Evolutionary conservation across 768 basidiomycete species (phyloP), one percentile per base, ranked within the genome.

Genomic region (Thelephora ganbajun): DNA sequence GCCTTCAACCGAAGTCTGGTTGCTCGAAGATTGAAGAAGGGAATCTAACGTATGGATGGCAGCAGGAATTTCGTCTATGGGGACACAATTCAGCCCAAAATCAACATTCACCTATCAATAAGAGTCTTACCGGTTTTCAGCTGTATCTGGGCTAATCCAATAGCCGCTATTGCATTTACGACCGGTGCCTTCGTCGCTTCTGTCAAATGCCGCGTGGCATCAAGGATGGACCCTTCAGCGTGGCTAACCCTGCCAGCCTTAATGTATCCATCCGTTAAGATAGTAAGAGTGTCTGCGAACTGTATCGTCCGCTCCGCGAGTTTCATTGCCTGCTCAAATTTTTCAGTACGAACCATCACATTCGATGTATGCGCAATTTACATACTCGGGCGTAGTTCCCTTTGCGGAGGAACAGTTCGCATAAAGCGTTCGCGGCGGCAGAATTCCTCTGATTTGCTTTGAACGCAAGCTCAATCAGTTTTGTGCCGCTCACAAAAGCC

Each of bases 261-360:
- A 13, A 93, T 65, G 57, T 91, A 86, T 2, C 91, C 84, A 56
- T 96, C 93, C 0, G 87, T 83, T 23, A 93, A 71, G 13, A 94
- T 68, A 0, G 86, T 73, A 30, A 89, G 69, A 0, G 86, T 90
- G 56, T 98, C 94, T 0, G 93, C 85, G 57, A 87, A 96, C 59
- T 97, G 92, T 35, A 98, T 80, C 0, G 92, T 84, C 45, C 92
- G 77, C 57, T 98, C 96, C 19, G 91, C 92, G 16, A 98, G 69
- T 68, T 98, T 99, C 39, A 94, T 62, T 0, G 91, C 89, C 80
- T 91, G 48, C 1, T 41, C 23, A 16, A 47, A 18, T 16, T 46
- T 39, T 16, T 43, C 20, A 20, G 23, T 53, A 13, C 47, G 48
- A 20, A 35, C 16, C 22, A 13, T 35, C 20, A 2, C n/a, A 5